Evolutionary conservation across 2,329 filamentous ascomycete genomes (phyloP), one percentile per base, ranked within the genome.

Genomic region (Karstenula rhodostoma): DNA sequence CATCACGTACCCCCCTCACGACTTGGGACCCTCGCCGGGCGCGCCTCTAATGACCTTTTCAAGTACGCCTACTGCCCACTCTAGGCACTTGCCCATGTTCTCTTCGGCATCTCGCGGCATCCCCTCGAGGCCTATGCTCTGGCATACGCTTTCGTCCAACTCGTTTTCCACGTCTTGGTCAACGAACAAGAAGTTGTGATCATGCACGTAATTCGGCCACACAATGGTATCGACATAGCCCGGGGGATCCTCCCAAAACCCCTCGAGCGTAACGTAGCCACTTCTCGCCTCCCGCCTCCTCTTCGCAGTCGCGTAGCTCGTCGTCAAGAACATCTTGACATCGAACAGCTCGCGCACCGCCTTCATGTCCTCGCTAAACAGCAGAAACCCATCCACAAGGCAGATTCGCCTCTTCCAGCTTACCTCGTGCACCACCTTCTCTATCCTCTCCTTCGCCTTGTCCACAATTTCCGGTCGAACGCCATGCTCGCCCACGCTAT

Each of bases 201-300:
- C 87, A 56, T 86, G 83, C 3, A 91, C 91, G 77, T 97, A 98
- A 70, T 96, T 94, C 3, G 94, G 94, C 95, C 95, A 99, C 4
- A 99, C 95, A 57, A 99, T 86, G 74, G 91, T 87, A 75, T 98
- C 94, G 40, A 98, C 93, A 76, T 98, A 99, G 0, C 92, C 94
- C 0, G 93, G 93, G 0, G 95, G 95, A 77, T 99, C 95, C 58
- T 89, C 85, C 95, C 95, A 99, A 80, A 97, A 99, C 29, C 94
- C 94, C 72, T 97, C 84, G 40, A 80, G 73, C 47, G 92, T 94
- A 32, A 93, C 90, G 75, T 95, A 95, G 12, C 91, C 91, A 66
- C 85, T 87, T 56, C 92, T 82, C 0, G 87, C 87, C 72, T 90
- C 87, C 32, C 92, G 82, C 25, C 92, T 83, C 35, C 81, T 79